Percentiles rank a stretch among this genome's conserved stretches.
phyloP scores from a whole-genome alignment of 768 basidiomycete species.

The Podaxis mareebaensis region DNA sequence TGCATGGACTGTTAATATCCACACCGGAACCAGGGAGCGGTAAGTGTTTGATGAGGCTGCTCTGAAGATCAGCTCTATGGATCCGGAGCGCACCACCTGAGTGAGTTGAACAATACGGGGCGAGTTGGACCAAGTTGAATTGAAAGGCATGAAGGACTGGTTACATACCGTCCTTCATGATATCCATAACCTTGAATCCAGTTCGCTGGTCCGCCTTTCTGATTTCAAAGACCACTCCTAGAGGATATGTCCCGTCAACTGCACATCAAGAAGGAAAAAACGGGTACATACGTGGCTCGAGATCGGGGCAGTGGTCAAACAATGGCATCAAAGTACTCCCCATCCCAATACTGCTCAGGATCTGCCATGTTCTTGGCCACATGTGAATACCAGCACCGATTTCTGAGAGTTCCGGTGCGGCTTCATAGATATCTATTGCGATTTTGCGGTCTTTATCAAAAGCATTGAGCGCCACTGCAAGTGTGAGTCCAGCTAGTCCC shows the following conservation, averaged over 20 bases:
- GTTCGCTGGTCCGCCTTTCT: conserved; percentile 32
- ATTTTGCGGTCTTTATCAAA: conserved; percentile 22
- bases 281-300: conserved; percentile 16
- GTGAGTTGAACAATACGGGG: not conserved
- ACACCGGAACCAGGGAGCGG: conserved; percentile 23
- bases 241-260: conserved; percentile 2
- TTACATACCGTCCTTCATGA: conserved; percentile 13
- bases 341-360: conserved; percentile 16
- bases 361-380: conserved; percentile 26
- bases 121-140: no score
- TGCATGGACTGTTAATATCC: conserved; percentile 26
- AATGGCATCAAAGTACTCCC: conserved; percentile 15
- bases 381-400: conserved; percentile 46
- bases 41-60: conserved; percentile 47
- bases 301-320: conserved; percentile 18
- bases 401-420: conserved; percentile 37
- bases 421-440: conserved; percentile 44
- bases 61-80: conserved; percentile 62
- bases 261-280: not conserved
- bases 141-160: not conserved
- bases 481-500: conserved; percentile 40
- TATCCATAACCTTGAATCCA: conserved; percentile 12
- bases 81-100: conserved; percentile 24
- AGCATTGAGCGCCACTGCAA: conserved; percentile 34
- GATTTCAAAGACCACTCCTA: conserved; percentile 26